Percentiles rank a stretch among this genome's conserved stretches.
Conservation (phyloP, 345 rosid genomes). For the Aethionema arabicum region DNA sequence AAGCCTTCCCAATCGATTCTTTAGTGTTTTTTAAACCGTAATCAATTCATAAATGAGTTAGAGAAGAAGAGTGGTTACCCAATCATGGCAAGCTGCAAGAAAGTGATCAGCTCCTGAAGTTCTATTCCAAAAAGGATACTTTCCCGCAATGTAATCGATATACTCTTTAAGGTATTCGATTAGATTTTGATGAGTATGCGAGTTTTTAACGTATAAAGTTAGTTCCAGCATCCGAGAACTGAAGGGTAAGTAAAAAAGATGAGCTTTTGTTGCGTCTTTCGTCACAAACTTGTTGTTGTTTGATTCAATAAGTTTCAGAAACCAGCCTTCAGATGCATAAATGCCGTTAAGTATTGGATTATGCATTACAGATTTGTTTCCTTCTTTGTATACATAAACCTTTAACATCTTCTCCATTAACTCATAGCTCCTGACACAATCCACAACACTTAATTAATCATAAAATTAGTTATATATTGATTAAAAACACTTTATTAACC, state of each 20-base stretch:
- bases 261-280: slow-evolving; percentile 76
- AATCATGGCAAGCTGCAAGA: slow-evolving; percentile 92
- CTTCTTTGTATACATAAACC: slow-evolving; percentile 82
- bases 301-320: slow-evolving; percentile 84
- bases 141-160: slow-evolving; percentile 52
- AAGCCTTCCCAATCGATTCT: too few species aligned
- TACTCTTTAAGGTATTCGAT: slow-evolving; percentile 54
- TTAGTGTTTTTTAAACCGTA: too few species aligned
- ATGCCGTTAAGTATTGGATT: slow-evolving; percentile 68
- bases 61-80: slow-evolving; percentile 51
- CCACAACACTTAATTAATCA: too few species aligned
- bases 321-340: slow-evolving; percentile 95
- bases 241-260: slow-evolving; percentile 82
- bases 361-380: slow-evolving; percentile 78
- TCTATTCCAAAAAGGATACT: slow-evolving; percentile 81
- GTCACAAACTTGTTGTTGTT: slow-evolving; percentile 69
- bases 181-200: too few species aligned
- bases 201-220: too few species aligned
- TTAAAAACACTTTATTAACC: too few species aligned
- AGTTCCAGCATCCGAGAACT: too few species aligned
- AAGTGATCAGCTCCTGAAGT: slow-evolving; percentile 86
- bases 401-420: slow-evolving; percentile 73
- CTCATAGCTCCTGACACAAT: slow-evolving; percentile 90
- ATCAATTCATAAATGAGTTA: background rate
- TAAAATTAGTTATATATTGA: too few species aligned